Conservation (phyloP, 2,329 filamentous ascomycete species). For the Myotisia sp. region DNA sequence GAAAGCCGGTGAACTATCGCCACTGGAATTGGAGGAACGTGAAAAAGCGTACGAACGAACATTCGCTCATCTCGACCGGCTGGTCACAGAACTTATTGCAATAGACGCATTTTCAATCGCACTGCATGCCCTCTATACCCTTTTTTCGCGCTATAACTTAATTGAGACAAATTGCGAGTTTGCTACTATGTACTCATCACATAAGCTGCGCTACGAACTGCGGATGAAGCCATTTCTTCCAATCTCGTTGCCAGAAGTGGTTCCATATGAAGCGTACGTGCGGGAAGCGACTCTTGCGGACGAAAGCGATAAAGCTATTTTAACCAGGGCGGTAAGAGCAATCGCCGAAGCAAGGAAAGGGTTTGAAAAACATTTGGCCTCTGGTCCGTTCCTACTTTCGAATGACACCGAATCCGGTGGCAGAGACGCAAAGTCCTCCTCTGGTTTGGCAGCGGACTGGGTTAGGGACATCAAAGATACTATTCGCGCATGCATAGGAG, state of each 20-base stretch:
- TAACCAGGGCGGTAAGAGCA: slow-evolving; percentile 28
- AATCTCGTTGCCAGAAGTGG: slow-evolving; percentile 54
- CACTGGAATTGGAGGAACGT: slow-evolving; percentile 14
- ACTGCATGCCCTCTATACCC: slow-evolving; percentile 48
- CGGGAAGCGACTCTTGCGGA: slow-evolving; percentile 29
- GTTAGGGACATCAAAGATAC: slow-evolving; percentile 43
- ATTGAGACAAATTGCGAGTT: slow-evolving; percentile 35
- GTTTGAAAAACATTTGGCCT: slow-evolving; percentile 29
- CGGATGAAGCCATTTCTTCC: slow-evolving; percentile 72
- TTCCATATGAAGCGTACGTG: slow-evolving; percentile 49
- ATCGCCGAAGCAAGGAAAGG: slow-evolving; percentile 29
- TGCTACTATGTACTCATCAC: slow-evolving; percentile 51
- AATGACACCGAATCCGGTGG: slow-evolving; percentile 3
- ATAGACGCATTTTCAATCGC: slow-evolving; percentile 41
- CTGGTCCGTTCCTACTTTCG: slow-evolving; percentile 22
- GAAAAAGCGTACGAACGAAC: slow-evolving; percentile 25
- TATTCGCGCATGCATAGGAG: slow-evolving; percentile 56
- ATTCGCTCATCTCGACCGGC: slow-evolving; percentile 42
- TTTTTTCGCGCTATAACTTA: slow-evolving; percentile 44
- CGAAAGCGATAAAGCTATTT: slow-evolving; percentile 27
- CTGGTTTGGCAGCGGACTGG: slow-evolving; percentile 48
- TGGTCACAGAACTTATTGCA: slow-evolving; percentile 51
- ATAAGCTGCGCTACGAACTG: slow-evolving; percentile 59
- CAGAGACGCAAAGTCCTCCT: slow-evolving; percentile 19
- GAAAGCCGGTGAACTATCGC: slow-evolving; percentile 8